phyloP scores from a whole-genome alignment of 176 grass and related monocot species.

The bread wheat (Triticum aestivum) region DNA sequence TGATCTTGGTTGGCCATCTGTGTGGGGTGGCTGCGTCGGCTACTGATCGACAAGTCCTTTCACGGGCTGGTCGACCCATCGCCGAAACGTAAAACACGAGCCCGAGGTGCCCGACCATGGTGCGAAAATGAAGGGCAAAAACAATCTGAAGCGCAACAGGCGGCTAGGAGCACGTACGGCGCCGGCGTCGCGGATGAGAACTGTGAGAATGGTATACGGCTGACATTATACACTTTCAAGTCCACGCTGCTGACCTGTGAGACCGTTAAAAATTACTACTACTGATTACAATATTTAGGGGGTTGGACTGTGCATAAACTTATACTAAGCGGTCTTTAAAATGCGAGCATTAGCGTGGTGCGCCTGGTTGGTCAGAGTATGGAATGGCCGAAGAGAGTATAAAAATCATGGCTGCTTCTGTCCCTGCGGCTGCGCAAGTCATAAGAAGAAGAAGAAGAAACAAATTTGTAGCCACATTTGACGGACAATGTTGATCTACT shows the following conservation, averaged over 20 bases:
- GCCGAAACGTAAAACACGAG: not conserved
- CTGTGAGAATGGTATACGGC: no score
- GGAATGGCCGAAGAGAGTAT: not conserved
- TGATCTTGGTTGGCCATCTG: not conserved
- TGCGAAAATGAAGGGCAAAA: not conserved
- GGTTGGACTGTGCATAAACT: not conserved
- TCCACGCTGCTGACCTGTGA: not conserved
- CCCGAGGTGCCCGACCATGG: not conserved
- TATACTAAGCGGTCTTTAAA: not conserved
- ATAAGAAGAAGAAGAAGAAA: not conserved
- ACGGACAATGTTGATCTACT: not conserved
- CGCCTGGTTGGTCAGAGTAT: not conserved
- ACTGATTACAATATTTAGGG: not conserved
- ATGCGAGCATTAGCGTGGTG: not conserved
- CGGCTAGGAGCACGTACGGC: not conserved
- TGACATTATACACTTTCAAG: not conserved
- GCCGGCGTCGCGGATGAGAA: not conserved
- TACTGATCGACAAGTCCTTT: not conserved
- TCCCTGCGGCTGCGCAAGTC: not conserved
- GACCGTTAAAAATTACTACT: not conserved
- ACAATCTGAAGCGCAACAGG: not conserved
- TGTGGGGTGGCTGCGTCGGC: not conserved
- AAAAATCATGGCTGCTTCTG: not conserved
- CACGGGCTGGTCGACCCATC: constrained; percentile 5
- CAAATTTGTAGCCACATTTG: not conserved